A percentile compares a stretch with the other conserved stretches of the same genome.
Conservation (phyloP, 2,329 filamentous ascomycete genomes). For the Calonectria pteridis region DNA sequence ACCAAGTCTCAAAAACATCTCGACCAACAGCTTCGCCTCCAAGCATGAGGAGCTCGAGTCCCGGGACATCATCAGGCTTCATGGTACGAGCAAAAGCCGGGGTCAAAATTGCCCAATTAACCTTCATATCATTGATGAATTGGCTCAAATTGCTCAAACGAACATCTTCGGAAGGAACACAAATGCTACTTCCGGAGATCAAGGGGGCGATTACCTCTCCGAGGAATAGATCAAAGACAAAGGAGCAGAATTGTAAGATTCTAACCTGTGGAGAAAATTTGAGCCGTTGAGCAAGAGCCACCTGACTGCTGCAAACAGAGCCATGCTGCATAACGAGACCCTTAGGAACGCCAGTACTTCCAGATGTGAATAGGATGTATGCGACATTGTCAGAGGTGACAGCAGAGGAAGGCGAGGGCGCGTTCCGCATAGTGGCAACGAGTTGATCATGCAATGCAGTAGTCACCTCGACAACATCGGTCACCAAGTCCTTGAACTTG, state of each 20-base stretch:
- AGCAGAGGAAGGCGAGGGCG: neutral
- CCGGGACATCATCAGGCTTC: neutral
- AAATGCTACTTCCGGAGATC: neutral
- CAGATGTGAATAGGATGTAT: slow-evolving; percentile 16
- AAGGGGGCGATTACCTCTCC: neutral
- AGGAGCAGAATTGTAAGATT: neutral
- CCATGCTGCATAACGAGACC: slow-evolving; percentile 26
- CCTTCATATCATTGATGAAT: neutral
- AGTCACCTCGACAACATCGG: neutral
- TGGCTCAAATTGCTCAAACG: neutral
- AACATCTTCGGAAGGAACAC: neutral
- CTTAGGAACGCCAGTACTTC: neutral
- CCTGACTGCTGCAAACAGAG: neutral
- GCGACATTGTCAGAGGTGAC: neutral
- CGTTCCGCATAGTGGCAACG: neutral
- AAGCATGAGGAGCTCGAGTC: neutral
- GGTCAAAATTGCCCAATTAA: neutral
- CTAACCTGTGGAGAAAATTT: neutral
- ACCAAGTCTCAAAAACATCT: neutral
- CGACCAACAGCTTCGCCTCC: neutral
- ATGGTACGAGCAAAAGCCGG: neutral
- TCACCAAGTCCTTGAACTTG: neutral
- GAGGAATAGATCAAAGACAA: neutral
- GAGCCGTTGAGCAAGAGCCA: neutral
- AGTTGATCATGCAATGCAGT: neutral